These are phyloP conservation scores for Ustilago cynodontis DNA, from an alignment of 1,284 basidiomycete species.

Conservation along the genomic window DNA sequence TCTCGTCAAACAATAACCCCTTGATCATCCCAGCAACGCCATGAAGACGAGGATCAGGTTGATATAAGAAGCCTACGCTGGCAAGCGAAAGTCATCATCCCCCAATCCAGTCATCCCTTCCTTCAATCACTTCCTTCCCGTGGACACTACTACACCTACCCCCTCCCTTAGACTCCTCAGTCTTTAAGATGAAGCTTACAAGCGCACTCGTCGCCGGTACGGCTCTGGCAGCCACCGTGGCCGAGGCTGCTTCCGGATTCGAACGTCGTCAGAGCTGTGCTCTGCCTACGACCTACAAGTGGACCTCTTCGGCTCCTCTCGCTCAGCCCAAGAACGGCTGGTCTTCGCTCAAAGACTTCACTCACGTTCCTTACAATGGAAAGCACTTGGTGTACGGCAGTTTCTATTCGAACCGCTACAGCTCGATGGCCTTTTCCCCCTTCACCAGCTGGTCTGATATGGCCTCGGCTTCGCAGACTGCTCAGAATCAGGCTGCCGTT, in stretches of 20 bases:
- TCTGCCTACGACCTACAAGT: slow-evolving; percentile 28
- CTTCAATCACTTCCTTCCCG: background rate
- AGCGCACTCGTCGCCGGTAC: slow-evolving; percentile 14
- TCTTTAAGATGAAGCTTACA: slow-evolving; percentile 21
- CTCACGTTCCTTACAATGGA: slow-evolving; percentile 42
- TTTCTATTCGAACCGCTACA: slow-evolving; percentile 25
- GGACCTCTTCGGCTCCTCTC: slow-evolving; percentile 32
- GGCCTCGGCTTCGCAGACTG: slow-evolving; percentile 33
- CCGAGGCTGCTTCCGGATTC: background rate
- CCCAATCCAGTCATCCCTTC: background rate
- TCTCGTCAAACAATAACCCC: background rate
- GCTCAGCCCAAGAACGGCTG: slow-evolving; percentile 32
- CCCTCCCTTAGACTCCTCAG: background rate
- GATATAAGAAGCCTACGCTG: slow-evolving; percentile 1
- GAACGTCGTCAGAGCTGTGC: slow-evolving; percentile 30
- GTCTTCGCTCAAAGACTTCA: slow-evolving; percentile 34
- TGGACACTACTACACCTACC: background rate
- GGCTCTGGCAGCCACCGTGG: slow-evolving; percentile 29
- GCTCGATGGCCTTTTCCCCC: slow-evolving; percentile 39
- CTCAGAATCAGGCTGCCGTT: slow-evolving; percentile 14
- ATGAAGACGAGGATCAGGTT: background rate
- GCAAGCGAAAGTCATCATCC: background rate
- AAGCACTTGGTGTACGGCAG: slow-evolving; percentile 34
- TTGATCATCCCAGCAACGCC: background rate
- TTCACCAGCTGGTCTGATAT: slow-evolving; percentile 30